Evolutionary conservation across 345 rosid genomes (phyloP).

Genomic region (Citrus inodora): DNA sequence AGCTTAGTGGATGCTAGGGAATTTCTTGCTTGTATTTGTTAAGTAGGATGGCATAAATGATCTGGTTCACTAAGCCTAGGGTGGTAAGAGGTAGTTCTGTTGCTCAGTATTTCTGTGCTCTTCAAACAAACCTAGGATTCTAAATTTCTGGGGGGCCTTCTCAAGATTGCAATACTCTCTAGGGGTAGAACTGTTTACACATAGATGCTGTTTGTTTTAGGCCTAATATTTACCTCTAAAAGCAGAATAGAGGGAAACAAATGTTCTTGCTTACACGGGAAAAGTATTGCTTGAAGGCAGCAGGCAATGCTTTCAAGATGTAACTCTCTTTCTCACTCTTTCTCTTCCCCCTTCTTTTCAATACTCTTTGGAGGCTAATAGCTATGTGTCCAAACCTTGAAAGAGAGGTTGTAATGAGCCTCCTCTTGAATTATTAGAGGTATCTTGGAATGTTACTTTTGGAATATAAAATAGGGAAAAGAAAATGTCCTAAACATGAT

Average conservation of each 20-base stretch:
- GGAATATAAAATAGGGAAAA: background rate
- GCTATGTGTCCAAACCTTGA: background rate
- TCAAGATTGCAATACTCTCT: background rate
- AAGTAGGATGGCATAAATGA: background rate
- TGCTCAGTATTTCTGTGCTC: background rate
- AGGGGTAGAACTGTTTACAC: no score
- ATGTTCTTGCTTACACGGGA: background rate
- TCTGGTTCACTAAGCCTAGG: background rate
- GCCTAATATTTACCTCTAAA: background rate
- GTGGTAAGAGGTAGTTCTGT: background rate
- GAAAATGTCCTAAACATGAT: background rate
- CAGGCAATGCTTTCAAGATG: background rate
- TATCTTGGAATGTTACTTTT: background rate
- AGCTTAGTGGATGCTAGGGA: background rate
- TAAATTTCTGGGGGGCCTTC: background rate
- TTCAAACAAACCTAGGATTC: background rate
- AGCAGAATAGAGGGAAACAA: background rate
- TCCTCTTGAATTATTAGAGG: background rate
- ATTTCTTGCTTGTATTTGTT: background rate
- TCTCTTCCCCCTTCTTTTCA: background rate
- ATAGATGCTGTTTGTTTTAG: background rate
- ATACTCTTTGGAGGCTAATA: background rate
- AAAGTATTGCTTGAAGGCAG: background rate
- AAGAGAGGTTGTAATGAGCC: no score
- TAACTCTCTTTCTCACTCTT: background rate